phyloP scores from a whole-genome alignment of 1,284 basidiomycete genomes.

The Sporisorium exsertum region DNA sequence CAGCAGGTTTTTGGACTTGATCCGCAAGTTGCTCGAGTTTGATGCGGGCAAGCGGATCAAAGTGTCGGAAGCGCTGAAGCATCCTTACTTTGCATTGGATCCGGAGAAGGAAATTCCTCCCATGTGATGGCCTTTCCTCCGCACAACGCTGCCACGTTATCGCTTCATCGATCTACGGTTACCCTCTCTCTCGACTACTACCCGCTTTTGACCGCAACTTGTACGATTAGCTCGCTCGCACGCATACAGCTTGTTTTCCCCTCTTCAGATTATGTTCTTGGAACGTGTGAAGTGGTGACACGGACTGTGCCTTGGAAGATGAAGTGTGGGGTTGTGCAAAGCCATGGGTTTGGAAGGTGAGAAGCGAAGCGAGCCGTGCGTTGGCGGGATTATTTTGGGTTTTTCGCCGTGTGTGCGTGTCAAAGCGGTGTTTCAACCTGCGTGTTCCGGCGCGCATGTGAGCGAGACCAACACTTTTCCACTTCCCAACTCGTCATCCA shows the following conservation, averaged over 20 bases:
- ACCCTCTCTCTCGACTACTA: not conserved
- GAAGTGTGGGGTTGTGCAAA: not conserved
- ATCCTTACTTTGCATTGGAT: constrained; percentile 65
- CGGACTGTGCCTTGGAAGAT: not conserved
- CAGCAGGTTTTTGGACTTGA: constrained; percentile 85
- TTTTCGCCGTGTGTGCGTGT: constrained; percentile 17
- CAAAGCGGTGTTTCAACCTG: too few relatives aligned
- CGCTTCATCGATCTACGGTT: too few relatives aligned
- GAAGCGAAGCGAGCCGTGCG: not conserved
- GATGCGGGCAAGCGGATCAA: constrained; percentile 79
- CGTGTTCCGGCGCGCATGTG: too few relatives aligned
- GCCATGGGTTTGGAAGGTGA: not conserved
- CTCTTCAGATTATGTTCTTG: too few relatives aligned
- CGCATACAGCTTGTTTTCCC: too few relatives aligned
- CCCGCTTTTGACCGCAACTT: too few relatives aligned
- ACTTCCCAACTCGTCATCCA: not conserved
- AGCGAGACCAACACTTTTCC: constrained; percentile 12
- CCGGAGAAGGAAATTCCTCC: constrained; percentile 62
- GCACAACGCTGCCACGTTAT: too few relatives aligned
- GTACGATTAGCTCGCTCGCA: too few relatives aligned
- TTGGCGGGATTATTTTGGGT: too few relatives aligned
- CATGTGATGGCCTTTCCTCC: constrained; percentile 3
- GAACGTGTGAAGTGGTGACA: too few relatives aligned
- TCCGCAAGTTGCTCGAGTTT: constrained; percentile 87
- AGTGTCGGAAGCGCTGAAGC: constrained; percentile 62